Conservation (phyloP, 2,329 filamentous ascomycete species). For the Botrytis deweyae region DNA sequence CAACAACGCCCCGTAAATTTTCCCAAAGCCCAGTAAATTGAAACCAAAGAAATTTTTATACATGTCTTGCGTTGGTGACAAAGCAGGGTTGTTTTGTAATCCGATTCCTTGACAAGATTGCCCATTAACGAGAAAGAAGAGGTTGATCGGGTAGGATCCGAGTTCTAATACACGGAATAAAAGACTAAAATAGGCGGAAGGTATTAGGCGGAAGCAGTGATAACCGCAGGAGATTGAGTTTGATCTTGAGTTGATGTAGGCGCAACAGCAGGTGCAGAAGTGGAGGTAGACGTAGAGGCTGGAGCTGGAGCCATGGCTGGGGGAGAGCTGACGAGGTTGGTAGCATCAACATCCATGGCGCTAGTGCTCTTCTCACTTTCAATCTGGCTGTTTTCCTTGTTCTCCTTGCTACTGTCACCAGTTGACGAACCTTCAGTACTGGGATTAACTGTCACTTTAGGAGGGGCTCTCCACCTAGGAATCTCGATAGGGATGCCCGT, state of each 20-base stretch:
- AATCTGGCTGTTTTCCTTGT: conserved; percentile 58
- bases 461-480: conserved; percentile 75
- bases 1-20: conserved; percentile 2
- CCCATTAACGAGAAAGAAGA: background rate
- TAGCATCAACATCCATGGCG: conserved; percentile 57
- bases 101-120: background rate
- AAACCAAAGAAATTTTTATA: conserved; percentile 18
- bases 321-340: conserved; percentile 49
- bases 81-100: background rate
- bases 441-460: conserved; percentile 51
- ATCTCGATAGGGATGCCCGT: conserved; percentile 83
- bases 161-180: conserved; percentile 18
- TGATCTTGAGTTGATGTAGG: background rate
- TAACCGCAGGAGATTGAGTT: background rate
- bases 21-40: conserved; percentile 4
- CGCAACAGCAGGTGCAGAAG: conserved; percentile 4
- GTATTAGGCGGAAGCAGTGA: conserved; percentile 20
- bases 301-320: conserved; percentile 41
- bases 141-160: background rate
- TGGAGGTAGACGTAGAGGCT: conserved; percentile 21
- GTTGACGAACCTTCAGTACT: conserved; percentile 47
- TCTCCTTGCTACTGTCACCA: conserved; percentile 60
- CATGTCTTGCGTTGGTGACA: conserved; percentile 4
- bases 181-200: conserved; percentile 18
- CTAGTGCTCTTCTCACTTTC: conserved; percentile 59